Evolutionary conservation across 768 basidiomycete species (phyloP).

Genomic region (Suillus subalutaceus): DNA sequence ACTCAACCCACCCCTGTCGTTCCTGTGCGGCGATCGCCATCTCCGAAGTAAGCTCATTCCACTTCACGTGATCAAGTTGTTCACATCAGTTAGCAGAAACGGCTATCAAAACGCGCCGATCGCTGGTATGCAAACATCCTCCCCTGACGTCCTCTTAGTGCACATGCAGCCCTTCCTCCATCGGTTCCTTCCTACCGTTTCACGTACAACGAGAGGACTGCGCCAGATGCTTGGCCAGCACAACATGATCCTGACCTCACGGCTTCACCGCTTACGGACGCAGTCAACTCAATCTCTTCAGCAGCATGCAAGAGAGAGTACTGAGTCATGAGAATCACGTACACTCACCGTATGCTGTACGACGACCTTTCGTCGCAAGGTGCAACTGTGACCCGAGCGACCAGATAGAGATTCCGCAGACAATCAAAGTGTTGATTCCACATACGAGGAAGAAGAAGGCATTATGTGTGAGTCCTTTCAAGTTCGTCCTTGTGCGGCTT

Average conservation of each 20-base stretch:
- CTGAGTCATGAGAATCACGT: neutral
- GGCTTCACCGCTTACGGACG: neutral
- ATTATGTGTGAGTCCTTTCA: neutral
- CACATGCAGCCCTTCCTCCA: too few relatives aligned
- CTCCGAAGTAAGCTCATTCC: slow-evolving; percentile 2
- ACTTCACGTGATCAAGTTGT: neutral
- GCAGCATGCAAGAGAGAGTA: neutral
- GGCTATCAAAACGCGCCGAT: neutral
- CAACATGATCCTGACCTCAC: neutral
- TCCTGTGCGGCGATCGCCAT: slow-evolving; percentile 4
- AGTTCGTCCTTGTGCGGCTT: neutral
- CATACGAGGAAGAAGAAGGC: neutral
- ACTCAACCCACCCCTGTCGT: neutral
- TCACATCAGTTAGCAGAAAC: neutral
- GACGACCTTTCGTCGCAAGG: neutral
- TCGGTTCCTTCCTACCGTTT: neutral
- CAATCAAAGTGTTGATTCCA: neutral
- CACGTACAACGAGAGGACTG: neutral
- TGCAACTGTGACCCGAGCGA: neutral
- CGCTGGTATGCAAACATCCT: neutral
- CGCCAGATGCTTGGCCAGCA: neutral
- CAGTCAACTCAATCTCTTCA: neutral
- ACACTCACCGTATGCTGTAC: neutral
- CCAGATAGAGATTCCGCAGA: neutral
- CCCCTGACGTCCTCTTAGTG: neutral